Evolutionary conservation across 2,329 filamentous ascomycete species (phyloP).

Genomic region (Endothia cerciana): DNA sequence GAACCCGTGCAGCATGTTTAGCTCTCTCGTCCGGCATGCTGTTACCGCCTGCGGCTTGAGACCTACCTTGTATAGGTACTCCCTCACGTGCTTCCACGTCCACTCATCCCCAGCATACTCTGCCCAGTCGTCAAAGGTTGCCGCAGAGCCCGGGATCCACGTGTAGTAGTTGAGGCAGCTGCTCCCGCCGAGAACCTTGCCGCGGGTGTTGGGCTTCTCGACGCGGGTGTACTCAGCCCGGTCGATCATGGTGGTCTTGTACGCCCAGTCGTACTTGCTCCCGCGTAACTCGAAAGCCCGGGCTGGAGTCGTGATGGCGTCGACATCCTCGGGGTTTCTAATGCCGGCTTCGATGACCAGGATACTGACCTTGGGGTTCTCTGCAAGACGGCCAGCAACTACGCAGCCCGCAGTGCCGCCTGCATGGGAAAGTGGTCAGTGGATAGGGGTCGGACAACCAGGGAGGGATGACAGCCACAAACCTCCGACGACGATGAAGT

Average conservation of each 20-base stretch:
- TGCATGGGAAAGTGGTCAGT: constrained; percentile 25
- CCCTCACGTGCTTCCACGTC: constrained; percentile 56
- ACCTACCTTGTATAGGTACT: constrained; percentile 56
- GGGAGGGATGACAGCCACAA: neutral
- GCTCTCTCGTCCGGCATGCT: neutral
- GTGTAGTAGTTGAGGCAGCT: constrained; percentile 66
- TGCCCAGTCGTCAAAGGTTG: constrained; percentile 69
- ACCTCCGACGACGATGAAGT: constrained; percentile 46
- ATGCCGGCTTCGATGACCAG: constrained; percentile 54
- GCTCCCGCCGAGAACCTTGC: constrained; percentile 62
- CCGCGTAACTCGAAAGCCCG: constrained; percentile 57
- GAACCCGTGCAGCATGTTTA: too few species aligned
- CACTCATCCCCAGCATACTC: constrained; percentile 72
- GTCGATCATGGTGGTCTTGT: constrained; percentile 65
- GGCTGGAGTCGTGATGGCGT: constrained; percentile 57
- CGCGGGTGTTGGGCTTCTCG: constrained; percentile 66
- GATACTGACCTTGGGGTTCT: constrained; percentile 51
- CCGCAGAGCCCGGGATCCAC: constrained; percentile 62
- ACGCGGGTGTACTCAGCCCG: constrained; percentile 62
- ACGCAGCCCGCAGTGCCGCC: constrained; percentile 53
- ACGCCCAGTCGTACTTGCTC: constrained; percentile 62
- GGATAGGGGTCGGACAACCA: neutral
- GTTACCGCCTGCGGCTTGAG: accelerated
- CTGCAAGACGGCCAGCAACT: constrained; percentile 55
- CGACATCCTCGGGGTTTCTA: constrained; percentile 51